phyloP scores from a whole-genome alignment of 73 alveolate genomes.

The Paramecium tetraurelia region DNA sequence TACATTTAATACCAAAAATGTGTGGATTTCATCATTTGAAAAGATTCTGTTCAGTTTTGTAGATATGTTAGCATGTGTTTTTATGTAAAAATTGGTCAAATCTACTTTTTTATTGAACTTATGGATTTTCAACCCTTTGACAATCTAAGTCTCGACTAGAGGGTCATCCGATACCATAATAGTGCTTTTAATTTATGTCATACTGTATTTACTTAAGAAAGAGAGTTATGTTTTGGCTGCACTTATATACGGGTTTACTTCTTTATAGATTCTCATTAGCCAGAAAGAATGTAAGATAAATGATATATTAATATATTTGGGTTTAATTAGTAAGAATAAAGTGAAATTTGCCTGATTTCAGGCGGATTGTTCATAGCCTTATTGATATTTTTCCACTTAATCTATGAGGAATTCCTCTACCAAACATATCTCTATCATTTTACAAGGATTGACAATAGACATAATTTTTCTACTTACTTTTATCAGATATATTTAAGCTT shows the following conservation, averaged over 20 bases:
- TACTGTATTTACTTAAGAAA: constrained; percentile 74
- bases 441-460: constrained; percentile 93
- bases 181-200: constrained; percentile 75
- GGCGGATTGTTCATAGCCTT: constrained; percentile 78
- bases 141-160: constrained; percentile 85
- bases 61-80: constrained; percentile 79
- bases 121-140: constrained; percentile 89
- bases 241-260: constrained; percentile 85
- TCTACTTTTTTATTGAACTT: constrained; percentile 61
- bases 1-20: constrained; percentile 60
- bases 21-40: constrained; percentile 45
- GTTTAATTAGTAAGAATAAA: constrained; percentile 72
- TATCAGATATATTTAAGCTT: constrained; percentile 87
- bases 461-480: constrained; percentile 92
- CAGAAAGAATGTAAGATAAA: background rate
- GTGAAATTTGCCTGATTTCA: constrained; percentile 78
- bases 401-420: constrained; percentile 86
- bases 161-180: constrained; percentile 93
- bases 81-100: constrained; percentile 73
- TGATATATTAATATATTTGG: background rate
- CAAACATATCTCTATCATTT: constrained; percentile 94
- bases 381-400: constrained; percentile 69
- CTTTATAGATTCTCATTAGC: constrained; percentile 73
- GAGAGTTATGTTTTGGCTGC: constrained; percentile 80
- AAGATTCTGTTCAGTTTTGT: constrained; percentile 69